These are phyloP conservation scores for Cucumis melo DNA, from an alignment of 306 rosid genomes.

Conservation along the genomic window DNA sequence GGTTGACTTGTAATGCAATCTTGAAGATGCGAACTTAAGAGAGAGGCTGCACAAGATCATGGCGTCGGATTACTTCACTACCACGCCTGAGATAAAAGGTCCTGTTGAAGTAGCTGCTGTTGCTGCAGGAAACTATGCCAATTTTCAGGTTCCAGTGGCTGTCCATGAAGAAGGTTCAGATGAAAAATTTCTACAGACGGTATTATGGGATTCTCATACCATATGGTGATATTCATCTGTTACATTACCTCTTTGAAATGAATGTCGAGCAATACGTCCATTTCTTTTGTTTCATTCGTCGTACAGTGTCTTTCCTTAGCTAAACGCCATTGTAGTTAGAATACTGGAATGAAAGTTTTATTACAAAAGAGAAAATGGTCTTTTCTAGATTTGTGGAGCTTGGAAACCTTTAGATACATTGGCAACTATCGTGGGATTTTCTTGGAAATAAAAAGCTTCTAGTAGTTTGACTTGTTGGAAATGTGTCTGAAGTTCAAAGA, in stretches of 20 bases:
- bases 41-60: slow-evolving; percentile 76
- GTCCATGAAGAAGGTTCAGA: slow-evolving; percentile 39
- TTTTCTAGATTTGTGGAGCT: neutral
- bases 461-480: neutral
- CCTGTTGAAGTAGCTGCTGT: slow-evolving; percentile 78
- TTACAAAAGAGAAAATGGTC: neutral
- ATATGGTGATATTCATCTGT: neutral
- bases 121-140: slow-evolving; percentile 55
- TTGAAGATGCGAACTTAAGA: slow-evolving; percentile 63
- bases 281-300: neutral
- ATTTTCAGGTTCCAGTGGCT: slow-evolving; percentile 59
- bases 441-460: neutral
- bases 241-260: neutral
- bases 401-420: neutral
- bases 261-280: neutral
- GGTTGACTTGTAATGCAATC: neutral
- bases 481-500: neutral
- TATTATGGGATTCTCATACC: slow-evolving; percentile 10
- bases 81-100: slow-evolving; percentile 86
- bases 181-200: slow-evolving; percentile 53
- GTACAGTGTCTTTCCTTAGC: neutral
- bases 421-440: neutral
- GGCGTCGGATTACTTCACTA: slow-evolving; percentile 77
- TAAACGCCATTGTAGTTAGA: neutral
- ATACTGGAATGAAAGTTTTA: neutral